Conservation (phyloP, 352 stramenopile genomes). For the Phytopythium montanum region DNA sequence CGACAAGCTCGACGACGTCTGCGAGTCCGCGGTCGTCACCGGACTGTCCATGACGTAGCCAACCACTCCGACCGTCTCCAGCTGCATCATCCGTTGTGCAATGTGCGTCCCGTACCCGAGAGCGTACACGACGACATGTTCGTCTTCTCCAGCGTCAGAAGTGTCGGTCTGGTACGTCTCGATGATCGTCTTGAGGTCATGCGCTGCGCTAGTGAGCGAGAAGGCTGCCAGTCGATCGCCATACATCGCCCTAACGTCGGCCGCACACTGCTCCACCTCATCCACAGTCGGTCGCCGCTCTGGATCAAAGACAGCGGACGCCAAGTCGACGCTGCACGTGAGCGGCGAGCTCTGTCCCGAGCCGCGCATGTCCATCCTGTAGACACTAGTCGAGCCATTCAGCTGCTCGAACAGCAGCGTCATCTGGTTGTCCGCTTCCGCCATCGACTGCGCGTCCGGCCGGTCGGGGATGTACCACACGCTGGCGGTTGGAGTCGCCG, state of each 20-base stretch:
- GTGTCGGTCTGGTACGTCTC: constrained; percentile 28
- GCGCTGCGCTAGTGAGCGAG: constrained; percentile 60
- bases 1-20: constrained; percentile 15
- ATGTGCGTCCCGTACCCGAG: constrained; percentile 67
- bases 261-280: constrained; percentile 11
- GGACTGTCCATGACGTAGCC: constrained; percentile 64
- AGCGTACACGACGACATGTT: constrained; percentile 52
- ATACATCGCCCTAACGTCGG: constrained; percentile 15
- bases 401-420: constrained; percentile 42
- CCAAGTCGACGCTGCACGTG: constrained; percentile 20
- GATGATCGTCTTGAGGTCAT: constrained; percentile 58
- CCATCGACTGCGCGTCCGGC: constrained; percentile 19
- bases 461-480: constrained; percentile 46
- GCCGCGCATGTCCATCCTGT: constrained; percentile 54
- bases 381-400: constrained; percentile 35
- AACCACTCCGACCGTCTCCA: constrained; percentile 35
- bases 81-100: constrained; percentile 61
- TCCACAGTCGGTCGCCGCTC: neutral
- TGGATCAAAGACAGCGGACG: neutral
- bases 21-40: constrained; percentile 15
- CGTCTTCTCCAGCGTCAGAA: constrained; percentile 4
- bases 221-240: constrained; percentile 39
- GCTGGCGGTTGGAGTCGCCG: constrained; percentile 9
- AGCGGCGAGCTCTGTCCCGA: constrained; percentile 44
- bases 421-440: constrained; percentile 42